Percentiles rank a stretch among this genome's conserved stretches.
These are phyloP conservation scores for Aciculosporium take DNA, from an alignment of 2,329 filamentous ascomycete genomes.

Conservation along the genomic window DNA sequence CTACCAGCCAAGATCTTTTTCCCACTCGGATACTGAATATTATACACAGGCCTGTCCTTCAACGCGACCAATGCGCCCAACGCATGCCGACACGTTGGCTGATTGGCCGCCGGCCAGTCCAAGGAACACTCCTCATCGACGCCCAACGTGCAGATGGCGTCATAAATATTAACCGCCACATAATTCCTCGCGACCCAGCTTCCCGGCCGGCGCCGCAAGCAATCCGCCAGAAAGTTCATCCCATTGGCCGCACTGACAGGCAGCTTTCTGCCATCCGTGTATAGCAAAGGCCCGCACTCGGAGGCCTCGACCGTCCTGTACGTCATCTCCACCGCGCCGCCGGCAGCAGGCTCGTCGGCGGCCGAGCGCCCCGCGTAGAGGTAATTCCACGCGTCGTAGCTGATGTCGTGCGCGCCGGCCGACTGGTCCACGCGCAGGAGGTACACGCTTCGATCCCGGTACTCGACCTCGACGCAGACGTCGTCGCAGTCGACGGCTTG, in stretches of 20 bases:
- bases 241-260: constrained; percentile 34
- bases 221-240: constrained; percentile 37
- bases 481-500: constrained; percentile 37
- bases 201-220: constrained; percentile 22
- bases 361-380: constrained; percentile 36
- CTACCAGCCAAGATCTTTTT: constrained; percentile 23
- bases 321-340: constrained; percentile 34
- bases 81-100: constrained; percentile 27
- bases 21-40: constrained; percentile 32
- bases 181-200: constrained; percentile 36
- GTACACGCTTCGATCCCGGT: constrained; percentile 35
- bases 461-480: constrained; percentile 39
- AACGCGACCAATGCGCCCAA: constrained; percentile 24
- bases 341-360: constrained; percentile 27
- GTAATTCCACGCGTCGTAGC: constrained; percentile 49
- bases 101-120: constrained; percentile 29
- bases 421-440: constrained; percentile 47
- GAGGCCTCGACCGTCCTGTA: constrained; percentile 29
- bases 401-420: constrained; percentile 41
- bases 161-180: constrained; percentile 36
- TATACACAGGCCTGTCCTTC: constrained; percentile 27
- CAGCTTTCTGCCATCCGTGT: constrained; percentile 24
- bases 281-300: constrained; percentile 34
- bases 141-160: constrained; percentile 31
- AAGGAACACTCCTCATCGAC: constrained; percentile 31